Conservation (phyloP, 768 basidiomycete genomes). For the Agrocybe chaxingu region DNA sequence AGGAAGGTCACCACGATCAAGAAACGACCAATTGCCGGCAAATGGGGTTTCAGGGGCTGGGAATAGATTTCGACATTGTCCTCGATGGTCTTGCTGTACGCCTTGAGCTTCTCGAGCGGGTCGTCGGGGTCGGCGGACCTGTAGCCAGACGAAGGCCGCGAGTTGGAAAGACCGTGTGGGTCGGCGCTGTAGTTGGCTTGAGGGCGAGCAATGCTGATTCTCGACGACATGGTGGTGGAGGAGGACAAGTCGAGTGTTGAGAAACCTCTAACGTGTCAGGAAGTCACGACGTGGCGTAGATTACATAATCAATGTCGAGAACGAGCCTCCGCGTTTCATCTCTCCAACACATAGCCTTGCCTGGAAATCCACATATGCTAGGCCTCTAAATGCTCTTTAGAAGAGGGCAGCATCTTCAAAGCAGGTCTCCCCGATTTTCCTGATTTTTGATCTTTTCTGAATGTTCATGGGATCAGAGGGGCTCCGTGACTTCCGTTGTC, state of each 20-base stretch:
- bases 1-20: conserved; percentile 97
- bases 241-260: conserved; percentile 13
- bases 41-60: conserved; percentile 89
- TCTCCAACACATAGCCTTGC: too few species aligned
- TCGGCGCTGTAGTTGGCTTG: conserved; percentile 55
- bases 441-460: too few species aligned
- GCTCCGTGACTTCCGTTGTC: too few species aligned
- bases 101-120: conserved; percentile 75
- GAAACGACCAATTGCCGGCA: conserved; percentile 94
- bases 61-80: conserved; percentile 91
- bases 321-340: too few species aligned
- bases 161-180: conserved; percentile 79
- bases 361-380: too few species aligned
- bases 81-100: conserved; percentile 74
- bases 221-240: conserved; percentile 64
- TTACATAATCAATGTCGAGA: too few species aligned
- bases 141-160: conserved; percentile 67
- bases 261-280: conserved; percentile 38
- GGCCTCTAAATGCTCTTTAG: too few species aligned
- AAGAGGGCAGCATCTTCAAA: too few species aligned
- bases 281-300: conserved; percentile 46
- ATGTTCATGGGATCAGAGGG: too few species aligned
- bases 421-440: too few species aligned
- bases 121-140: conserved; percentile 79
- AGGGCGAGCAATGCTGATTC: conserved; percentile 80